Conservation (phyloP, 768 basidiomycete genomes). For the Leccinum boreale region DNA sequence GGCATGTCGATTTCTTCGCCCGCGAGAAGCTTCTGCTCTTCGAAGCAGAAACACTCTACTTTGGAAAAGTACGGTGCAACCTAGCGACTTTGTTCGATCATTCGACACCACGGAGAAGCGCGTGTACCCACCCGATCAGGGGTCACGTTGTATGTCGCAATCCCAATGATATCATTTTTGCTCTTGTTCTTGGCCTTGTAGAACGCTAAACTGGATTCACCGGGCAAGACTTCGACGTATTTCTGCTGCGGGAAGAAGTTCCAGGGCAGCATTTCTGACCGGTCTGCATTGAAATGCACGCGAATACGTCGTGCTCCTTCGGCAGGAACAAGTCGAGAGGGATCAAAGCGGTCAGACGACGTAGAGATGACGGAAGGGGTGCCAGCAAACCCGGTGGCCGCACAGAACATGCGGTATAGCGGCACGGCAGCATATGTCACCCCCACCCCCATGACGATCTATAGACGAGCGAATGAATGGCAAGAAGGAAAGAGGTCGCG, state of each 20-base stretch:
- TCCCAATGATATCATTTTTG: slow-evolving; percentile 88
- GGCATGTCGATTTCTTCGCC: slow-evolving; percentile 99
- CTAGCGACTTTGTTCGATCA: slow-evolving; percentile 37
- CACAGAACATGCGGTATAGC: slow-evolving; percentile 96
- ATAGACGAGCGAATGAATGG: slow-evolving; percentile 3
- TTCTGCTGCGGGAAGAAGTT: slow-evolving; percentile 88
- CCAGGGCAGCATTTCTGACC: slow-evolving; percentile 89
- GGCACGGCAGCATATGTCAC: slow-evolving; percentile 97
- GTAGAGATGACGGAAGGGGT: slow-evolving; percentile 83
- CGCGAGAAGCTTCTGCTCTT: slow-evolving; percentile 93
- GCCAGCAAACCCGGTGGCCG: slow-evolving; percentile 95
- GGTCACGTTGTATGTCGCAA: slow-evolving; percentile 98
- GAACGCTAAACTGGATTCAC: slow-evolving; percentile 95
- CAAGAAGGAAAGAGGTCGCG: neutral
- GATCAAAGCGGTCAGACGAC: slow-evolving; percentile 63
- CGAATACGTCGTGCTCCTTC: slow-evolving; percentile 73
- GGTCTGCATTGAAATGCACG: slow-evolving; percentile 95
- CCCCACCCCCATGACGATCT: slow-evolving; percentile 81
- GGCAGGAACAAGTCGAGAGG: slow-evolving; percentile 80
- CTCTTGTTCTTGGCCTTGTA: slow-evolving; percentile 90
- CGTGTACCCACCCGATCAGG: slow-evolving; percentile 78
- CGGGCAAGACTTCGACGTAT: slow-evolving; percentile 85
- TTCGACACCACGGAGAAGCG: neutral
- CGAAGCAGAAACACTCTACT: slow-evolving; percentile 99
- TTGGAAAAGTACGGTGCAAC: slow-evolving; percentile 98